phyloP scores from a whole-genome alignment of 1,284 basidiomycete genomes.

The Ceratobasidium sp. region DNA sequence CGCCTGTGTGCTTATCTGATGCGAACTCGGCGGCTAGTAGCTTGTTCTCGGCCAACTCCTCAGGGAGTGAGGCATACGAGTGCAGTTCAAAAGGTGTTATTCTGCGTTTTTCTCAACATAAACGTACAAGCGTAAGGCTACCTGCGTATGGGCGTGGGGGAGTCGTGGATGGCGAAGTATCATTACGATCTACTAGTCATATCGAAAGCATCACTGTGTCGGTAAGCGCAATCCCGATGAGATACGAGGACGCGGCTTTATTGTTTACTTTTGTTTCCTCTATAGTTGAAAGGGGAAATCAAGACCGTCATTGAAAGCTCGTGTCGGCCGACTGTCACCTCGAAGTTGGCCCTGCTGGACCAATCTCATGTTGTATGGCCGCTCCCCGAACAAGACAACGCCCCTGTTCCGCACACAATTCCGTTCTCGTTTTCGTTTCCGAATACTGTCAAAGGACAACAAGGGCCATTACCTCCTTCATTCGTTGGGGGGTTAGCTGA shows the following conservation, averaged over 20 bases:
- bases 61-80: slow-evolving; percentile 1
- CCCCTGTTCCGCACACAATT: background rate
- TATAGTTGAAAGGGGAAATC: slow-evolving; percentile 25
- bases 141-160: slow-evolving; percentile 30
- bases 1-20: background rate
- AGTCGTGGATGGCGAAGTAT: slow-evolving; percentile 21
- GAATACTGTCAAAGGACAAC: background rate
- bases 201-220: slow-evolving; percentile 30
- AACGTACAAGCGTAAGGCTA: slow-evolving; percentile 18
- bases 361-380: slow-evolving; percentile 8
- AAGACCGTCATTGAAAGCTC: slow-evolving; percentile 37
- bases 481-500: slow-evolving; percentile 15
- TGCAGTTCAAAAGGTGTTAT: slow-evolving; percentile 18
- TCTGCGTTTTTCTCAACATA: slow-evolving; percentile 22
- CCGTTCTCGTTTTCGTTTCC: slow-evolving; percentile 36
- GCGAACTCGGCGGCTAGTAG: slow-evolving; percentile 33
- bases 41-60: slow-evolving; percentile 13
- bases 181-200: slow-evolving; percentile 2
- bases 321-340: slow-evolving; percentile 19
- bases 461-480: slow-evolving; percentile 13
- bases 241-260: background rate
- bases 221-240: background rate
- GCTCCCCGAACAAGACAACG: background rate
- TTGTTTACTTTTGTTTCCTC: background rate
- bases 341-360: slow-evolving; percentile 1